These are phyloP conservation scores for Torulaspora gathmanii DNA, from an alignment of 805 yeast genomes.

Conservation along the genomic window DNA sequence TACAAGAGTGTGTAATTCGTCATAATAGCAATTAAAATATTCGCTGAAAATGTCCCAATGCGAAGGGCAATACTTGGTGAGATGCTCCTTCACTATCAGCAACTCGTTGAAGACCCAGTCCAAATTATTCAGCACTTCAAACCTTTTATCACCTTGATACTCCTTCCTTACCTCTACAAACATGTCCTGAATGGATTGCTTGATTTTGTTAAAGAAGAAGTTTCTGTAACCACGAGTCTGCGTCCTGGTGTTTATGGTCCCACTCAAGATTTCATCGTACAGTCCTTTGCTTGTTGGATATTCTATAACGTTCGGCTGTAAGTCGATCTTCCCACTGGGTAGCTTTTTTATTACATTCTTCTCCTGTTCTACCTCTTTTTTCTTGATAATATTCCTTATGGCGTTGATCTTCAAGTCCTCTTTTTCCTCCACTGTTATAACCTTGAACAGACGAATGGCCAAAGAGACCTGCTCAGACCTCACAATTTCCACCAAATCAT, in stretches of 20 bases:
- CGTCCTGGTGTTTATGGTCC: slow-evolving; percentile 42
- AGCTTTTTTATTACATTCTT: slow-evolving; percentile 28
- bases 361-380: slow-evolving; percentile 31
- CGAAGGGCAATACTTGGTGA: slow-evolving; percentile 58
- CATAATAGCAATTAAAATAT: slow-evolving; percentile 62
- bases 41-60: slow-evolving; percentile 68
- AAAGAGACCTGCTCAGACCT: slow-evolving; percentile 64
- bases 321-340: slow-evolving; percentile 20
- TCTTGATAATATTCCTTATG: slow-evolving; percentile 32
- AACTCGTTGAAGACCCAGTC: slow-evolving; percentile 85
- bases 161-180: slow-evolving; percentile 57
- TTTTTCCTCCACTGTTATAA: slow-evolving; percentile 73
- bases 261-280: slow-evolving; percentile 39
- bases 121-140: slow-evolving; percentile 61
- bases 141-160: slow-evolving; percentile 44
- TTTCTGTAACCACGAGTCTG: slow-evolving; percentile 55
- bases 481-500: slow-evolving; percentile 65
- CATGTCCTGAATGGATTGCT: slow-evolving; percentile 57
- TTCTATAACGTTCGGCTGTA: slow-evolving; percentile 20
- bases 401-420: slow-evolving; percentile 60
- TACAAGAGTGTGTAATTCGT: slow-evolving; percentile 58
- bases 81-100: slow-evolving; percentile 54
- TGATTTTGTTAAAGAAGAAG: slow-evolving; percentile 55
- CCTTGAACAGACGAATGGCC: slow-evolving; percentile 66
- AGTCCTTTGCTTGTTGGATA: slow-evolving; percentile 33